These are phyloP conservation scores for Fusarium multiceps DNA, from an alignment of 2,329 filamentous ascomycete genomes.

Conservation along the genomic window DNA sequence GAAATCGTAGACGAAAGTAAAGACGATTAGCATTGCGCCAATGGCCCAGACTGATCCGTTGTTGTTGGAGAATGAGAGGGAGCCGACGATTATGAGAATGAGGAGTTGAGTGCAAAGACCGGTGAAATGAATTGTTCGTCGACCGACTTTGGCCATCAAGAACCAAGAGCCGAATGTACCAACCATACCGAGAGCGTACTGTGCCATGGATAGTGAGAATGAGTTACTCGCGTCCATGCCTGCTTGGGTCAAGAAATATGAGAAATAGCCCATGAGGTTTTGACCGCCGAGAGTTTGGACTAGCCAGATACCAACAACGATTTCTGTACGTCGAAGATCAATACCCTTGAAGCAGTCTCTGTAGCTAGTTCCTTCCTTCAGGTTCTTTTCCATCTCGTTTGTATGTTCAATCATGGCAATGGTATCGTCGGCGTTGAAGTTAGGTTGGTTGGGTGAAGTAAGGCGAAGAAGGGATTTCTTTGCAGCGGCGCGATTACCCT, in stretches of 20 bases:
- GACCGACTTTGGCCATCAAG: conserved; percentile 60
- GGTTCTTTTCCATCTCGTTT: conserved; percentile 59
- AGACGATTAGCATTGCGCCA: conserved; percentile 61
- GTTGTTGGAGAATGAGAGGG: conserved; percentile 51
- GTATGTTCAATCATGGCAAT: conserved; percentile 67
- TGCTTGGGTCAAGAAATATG: conserved; percentile 60
- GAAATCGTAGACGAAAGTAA: conserved; percentile 65
- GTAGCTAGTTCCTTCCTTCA: conserved; percentile 58
- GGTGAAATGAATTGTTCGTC: conserved; percentile 61
- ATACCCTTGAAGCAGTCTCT: conserved; percentile 63
- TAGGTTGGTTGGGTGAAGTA: conserved; percentile 52
- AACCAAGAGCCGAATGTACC: conserved; percentile 64
- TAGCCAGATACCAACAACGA: conserved; percentile 61
- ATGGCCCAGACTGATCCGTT: conserved; percentile 57
- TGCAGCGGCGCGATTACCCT: conserved; percentile 55
- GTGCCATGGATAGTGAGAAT: conserved; percentile 59
- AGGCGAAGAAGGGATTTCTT: conserved; percentile 56
- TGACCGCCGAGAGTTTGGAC: conserved; percentile 62
- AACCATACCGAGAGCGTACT: conserved; percentile 62
- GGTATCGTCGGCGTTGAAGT: conserved; percentile 59
- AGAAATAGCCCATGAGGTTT: conserved; percentile 62
- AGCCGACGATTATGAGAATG: conserved; percentile 56
- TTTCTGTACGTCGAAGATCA: conserved; percentile 65
- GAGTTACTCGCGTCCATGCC: conserved; percentile 58
- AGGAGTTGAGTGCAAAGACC: conserved; percentile 57